Conservation (phyloP, 2,329 filamentous ascomycete species). For the Xylariaceae sp. region DNA sequence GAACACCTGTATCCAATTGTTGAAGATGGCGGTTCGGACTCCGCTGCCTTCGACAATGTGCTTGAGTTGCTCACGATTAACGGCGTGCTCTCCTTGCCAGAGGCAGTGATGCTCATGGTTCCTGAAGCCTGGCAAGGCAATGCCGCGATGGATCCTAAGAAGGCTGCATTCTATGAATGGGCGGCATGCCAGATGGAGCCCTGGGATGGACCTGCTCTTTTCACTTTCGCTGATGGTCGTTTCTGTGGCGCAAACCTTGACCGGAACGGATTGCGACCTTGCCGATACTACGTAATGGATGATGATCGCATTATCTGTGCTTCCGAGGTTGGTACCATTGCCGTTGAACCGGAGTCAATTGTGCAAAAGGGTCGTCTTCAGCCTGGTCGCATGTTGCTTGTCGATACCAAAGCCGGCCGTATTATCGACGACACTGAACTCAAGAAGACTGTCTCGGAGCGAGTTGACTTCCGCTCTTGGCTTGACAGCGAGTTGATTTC, state of each 20-base stretch:
- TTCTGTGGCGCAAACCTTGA: slow-evolving; percentile 97
- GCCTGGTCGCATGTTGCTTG: slow-evolving; percentile 91
- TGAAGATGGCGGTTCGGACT: slow-evolving; percentile 94
- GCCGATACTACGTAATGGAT: slow-evolving; percentile 94
- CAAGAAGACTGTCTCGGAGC: slow-evolving; percentile 79
- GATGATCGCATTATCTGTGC: slow-evolving; percentile 97
- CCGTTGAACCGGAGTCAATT: slow-evolving; percentile 81
- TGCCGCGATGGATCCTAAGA: slow-evolving; percentile 82
- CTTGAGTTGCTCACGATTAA: slow-evolving; percentile 92
- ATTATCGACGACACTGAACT: slow-evolving; percentile 93
- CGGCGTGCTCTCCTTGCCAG: slow-evolving; percentile 86
- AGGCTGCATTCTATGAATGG: slow-evolving; percentile 98
- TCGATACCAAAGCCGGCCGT: slow-evolving; percentile 81
- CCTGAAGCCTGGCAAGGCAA: slow-evolving; percentile 98
- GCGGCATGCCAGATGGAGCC: slow-evolving; percentile 98
- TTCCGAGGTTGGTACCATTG: slow-evolving; percentile 91
- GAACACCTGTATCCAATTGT: slow-evolving; percentile 90
- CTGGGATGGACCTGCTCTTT: slow-evolving; percentile 94
- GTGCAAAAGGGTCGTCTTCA: slow-evolving; percentile 91
- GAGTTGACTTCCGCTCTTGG: slow-evolving; percentile 85
- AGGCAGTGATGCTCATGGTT: slow-evolving; percentile 98
- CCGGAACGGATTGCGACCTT: slow-evolving; percentile 89
- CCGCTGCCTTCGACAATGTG: slow-evolving; percentile 95
- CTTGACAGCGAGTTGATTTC: slow-evolving; percentile 79
- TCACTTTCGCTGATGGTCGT: slow-evolving; percentile 93